A percentile compares a stretch with the other conserved stretches of the same genome.
These are phyloP conservation scores for Claviceps sp. DNA, from an alignment of 2,329 filamentous ascomycete genomes.

Conservation along the genomic window DNA sequence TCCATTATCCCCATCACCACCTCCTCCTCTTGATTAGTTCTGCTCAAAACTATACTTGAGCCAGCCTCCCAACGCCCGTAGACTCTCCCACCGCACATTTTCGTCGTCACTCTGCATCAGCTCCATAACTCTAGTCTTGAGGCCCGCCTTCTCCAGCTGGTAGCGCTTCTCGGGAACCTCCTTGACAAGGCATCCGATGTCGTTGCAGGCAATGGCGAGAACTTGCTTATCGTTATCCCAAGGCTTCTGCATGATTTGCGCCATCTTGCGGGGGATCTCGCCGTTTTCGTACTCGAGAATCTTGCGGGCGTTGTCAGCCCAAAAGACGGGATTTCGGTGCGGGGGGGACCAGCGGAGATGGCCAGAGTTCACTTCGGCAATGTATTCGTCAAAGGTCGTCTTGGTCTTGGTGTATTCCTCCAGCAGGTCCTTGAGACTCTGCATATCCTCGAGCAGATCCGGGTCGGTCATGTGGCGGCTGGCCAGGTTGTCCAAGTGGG, in stretches of 20 bases:
- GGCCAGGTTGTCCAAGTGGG: slow-evolving; percentile 48
- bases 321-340: slow-evolving; percentile 75
- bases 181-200: slow-evolving; percentile 77
- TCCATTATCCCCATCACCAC: background rate
- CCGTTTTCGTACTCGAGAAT: slow-evolving; percentile 77
- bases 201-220: slow-evolving; percentile 83
- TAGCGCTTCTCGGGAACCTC: slow-evolving; percentile 75
- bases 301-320: slow-evolving; percentile 78
- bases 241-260: slow-evolving; percentile 63
- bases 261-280: slow-evolving; percentile 63
- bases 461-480: slow-evolving; percentile 50
- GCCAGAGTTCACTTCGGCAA: slow-evolving; percentile 71
- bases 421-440: slow-evolving; percentile 46
- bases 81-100: slow-evolving; percentile 81
- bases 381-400: slow-evolving; percentile 77
- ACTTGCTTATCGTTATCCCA: slow-evolving; percentile 79
- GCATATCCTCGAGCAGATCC: slow-evolving; percentile 50
- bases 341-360: slow-evolving; percentile 89
- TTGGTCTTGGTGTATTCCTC: slow-evolving; percentile 58
- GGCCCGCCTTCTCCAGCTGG: slow-evolving; percentile 66
- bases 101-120: slow-evolving; percentile 85
- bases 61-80: slow-evolving; percentile 63
- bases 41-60: slow-evolving; percentile 50
- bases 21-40: slow-evolving; percentile 8
- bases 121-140: slow-evolving; percentile 85